Conservation (phyloP, 2,329 filamentous ascomycete species). For the Aspergillus tamarii region DNA sequence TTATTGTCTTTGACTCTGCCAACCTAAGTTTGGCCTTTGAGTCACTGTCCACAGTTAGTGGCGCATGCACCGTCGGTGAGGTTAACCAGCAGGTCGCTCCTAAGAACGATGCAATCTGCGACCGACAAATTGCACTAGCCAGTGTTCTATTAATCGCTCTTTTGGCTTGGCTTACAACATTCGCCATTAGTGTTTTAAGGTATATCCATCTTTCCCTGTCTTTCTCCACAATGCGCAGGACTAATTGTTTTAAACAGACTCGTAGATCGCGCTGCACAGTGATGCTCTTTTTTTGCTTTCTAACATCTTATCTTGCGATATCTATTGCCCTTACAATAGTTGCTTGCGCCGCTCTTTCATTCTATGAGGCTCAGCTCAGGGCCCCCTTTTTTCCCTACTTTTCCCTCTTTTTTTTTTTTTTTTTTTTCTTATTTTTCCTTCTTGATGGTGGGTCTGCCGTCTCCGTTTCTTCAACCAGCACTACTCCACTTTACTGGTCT, state of each 20-base stretch:
- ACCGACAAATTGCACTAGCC: slow-evolving; percentile 70
- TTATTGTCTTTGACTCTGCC: slow-evolving; percentile 95
- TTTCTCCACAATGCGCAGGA: slow-evolving; percentile 6
- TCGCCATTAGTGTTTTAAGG: slow-evolving; percentile 82
- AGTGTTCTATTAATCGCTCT: slow-evolving; percentile 79
- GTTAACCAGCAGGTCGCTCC: slow-evolving; percentile 39
- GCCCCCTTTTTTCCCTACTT: background rate
- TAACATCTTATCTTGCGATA: background rate
- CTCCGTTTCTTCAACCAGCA: background rate
- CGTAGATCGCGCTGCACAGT: slow-evolving; percentile 39
- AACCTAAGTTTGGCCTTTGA: slow-evolving; percentile 90
- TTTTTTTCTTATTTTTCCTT: background rate
- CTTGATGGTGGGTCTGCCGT: background rate
- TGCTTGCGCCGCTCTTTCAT: background rate
- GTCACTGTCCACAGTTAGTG: slow-evolving; percentile 68
- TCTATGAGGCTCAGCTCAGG: background rate
- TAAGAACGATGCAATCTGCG: slow-evolving; percentile 57
- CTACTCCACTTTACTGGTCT: background rate
- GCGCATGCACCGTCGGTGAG: slow-evolving; percentile 57
- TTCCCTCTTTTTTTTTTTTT: background rate
- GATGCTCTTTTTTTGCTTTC: background rate
- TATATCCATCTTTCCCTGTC: slow-evolving; percentile 28
- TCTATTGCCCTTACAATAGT: background rate
- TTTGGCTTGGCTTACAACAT: slow-evolving; percentile 87
- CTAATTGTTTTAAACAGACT: slow-evolving; percentile 39